Percentiles rank a stretch among this genome's conserved stretches.
Evolutionary conservation across 2,329 filamentous ascomycete species (phyloP).

Genomic region (Colletotrichum sp.): DNA sequence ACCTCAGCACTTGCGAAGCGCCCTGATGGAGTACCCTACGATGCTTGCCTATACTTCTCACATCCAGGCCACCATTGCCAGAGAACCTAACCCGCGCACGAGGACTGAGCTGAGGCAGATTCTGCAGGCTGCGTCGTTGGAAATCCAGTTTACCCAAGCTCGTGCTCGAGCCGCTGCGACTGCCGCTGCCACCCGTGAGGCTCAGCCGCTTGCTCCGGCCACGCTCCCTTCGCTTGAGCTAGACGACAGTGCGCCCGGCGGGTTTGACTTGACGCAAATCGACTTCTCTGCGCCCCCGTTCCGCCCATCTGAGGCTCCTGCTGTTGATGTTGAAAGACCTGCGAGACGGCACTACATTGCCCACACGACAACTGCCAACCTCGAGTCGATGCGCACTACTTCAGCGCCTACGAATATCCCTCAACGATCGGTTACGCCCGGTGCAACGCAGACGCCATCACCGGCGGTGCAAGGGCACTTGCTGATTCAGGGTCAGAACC

Average conservation of each 20-base stretch:
- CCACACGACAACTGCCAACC: not conserved
- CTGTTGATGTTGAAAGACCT: not conserved
- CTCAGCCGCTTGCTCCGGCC: slow-evolving; percentile 11
- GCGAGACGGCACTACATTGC: not conserved
- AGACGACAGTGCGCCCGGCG: not conserved
- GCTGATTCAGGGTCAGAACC: slow-evolving; percentile 8
- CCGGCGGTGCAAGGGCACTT: slow-evolving; percentile 12
- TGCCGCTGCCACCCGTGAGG: slow-evolving; percentile 28
- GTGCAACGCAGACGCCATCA: not conserved
- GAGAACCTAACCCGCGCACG: slow-evolving; percentile 51
- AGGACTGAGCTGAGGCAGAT: slow-evolving; percentile 56
- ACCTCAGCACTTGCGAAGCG: slow-evolving; percentile 48
- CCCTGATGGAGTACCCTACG: slow-evolving; percentile 51
- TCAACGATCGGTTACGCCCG: not conserved
- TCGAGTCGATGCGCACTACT: not conserved
- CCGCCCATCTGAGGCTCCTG: not conserved
- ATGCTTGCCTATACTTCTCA: slow-evolving; percentile 54
- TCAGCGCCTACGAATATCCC: not conserved
- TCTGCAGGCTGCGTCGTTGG: slow-evolving; percentile 50
- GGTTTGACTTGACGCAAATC: not conserved
- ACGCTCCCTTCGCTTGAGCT: not conserved
- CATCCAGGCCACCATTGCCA: slow-evolving; percentile 57
- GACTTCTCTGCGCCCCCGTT: not conserved
- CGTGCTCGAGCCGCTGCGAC: slow-evolving; percentile 29
- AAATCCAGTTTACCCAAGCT: slow-evolving; percentile 50